Base-by-base conservation (phyloP, 108 stramenopile species). In the Cyclostephanos invisitatus region DNA sequence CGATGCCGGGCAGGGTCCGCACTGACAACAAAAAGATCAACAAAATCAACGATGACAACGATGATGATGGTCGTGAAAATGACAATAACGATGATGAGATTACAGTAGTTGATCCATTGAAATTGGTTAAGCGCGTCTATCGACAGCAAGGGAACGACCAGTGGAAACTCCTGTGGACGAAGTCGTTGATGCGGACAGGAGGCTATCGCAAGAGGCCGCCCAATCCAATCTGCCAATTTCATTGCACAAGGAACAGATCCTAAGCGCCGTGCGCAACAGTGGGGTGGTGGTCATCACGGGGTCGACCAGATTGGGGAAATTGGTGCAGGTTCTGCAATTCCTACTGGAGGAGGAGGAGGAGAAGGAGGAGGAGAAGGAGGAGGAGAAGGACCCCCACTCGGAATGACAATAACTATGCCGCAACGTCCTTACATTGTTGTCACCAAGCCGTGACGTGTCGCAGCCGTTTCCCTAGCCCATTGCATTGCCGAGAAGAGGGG, bases 391-490 rank as follows among this genome's bases (percentile, higher is more conserved):
- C 40, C 7, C 10, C 40, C 4, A 1, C 40, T 42, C 40, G 40
- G 40, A 42, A 42, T 11, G 40, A 42, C 51, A 10, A 53, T 20
- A 10, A 7, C 51, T 3, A 21, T 8, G 49, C 49, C 49, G 20
- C 17, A 73, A 71, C 14, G 40, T 68, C 47, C 73, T 57, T 70
- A 87, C 58, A 87, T 89, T 60, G 62, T 96, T 54, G 93, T 95
- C 2, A 95, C 97, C 7, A 96, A 98, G 83, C 96, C 97, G 24
- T 78, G 96, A 36, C 78, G 91, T 55, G 89, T 98, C 28, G 89
- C 93, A 35, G 96, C 96, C 47, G 93, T 87, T 15, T 77, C 91
- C n/a, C 78, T 98, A 12, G 96, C 96, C 7, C 87, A 96, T 47
- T 91, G 96, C 27, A 96, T 98, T 18, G 86, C 96, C 17, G 55